These are phyloP conservation scores for Phialemonium atrogriseum DNA, from an alignment of 2,329 filamentous ascomycete genomes.

Conservation along the genomic window DNA sequence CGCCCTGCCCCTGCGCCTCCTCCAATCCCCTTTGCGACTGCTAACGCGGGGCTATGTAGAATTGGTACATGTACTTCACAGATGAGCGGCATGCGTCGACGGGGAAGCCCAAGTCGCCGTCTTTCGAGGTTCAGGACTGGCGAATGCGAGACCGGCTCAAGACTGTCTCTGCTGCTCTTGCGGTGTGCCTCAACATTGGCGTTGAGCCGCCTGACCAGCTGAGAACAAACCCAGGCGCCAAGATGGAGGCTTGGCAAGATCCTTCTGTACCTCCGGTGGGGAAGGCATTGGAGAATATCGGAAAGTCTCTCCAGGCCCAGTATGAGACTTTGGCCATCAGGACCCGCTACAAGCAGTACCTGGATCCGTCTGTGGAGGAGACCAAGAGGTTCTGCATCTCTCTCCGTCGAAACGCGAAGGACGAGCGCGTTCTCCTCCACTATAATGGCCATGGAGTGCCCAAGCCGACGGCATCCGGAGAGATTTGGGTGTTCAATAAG, in stretches of 20 bases:
- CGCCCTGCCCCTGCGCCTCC: conserved; percentile 2
- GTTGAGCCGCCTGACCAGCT: conserved; percentile 96
- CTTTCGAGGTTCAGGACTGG: conserved; percentile 77
- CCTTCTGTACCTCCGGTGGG: conserved; percentile 71
- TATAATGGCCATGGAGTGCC: conserved; percentile 98
- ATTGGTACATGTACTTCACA: conserved; percentile 99
- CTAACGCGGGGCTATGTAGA: conserved; percentile 40
- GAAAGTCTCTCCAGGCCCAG: conserved; percentile 89
- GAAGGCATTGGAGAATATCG: conserved; percentile 88
- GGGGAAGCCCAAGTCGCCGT: conserved; percentile 67
- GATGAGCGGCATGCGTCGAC: conserved; percentile 96
- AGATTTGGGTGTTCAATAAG: conserved; percentile 99
- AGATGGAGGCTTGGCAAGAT: conserved; percentile 95
- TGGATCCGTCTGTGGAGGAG: conserved; percentile 95
- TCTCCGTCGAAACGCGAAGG: conserved; percentile 83
- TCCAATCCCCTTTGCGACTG: conserved; percentile 9
- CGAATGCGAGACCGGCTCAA: conserved; percentile 94
- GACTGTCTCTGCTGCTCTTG: conserved; percentile 89
- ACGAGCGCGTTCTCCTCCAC: conserved; percentile 93
- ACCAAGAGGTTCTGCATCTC: conserved; percentile 94
- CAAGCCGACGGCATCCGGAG: conserved; percentile 87
- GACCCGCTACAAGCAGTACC: conserved; percentile 94
- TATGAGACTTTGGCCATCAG: conserved; percentile 93
- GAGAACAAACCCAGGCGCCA: conserved; percentile 88
- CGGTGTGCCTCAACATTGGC: conserved; percentile 92